phyloP scores from a whole-genome alignment of 2,329 filamentous ascomycete species.

The Colletotrichum sp. region DNA sequence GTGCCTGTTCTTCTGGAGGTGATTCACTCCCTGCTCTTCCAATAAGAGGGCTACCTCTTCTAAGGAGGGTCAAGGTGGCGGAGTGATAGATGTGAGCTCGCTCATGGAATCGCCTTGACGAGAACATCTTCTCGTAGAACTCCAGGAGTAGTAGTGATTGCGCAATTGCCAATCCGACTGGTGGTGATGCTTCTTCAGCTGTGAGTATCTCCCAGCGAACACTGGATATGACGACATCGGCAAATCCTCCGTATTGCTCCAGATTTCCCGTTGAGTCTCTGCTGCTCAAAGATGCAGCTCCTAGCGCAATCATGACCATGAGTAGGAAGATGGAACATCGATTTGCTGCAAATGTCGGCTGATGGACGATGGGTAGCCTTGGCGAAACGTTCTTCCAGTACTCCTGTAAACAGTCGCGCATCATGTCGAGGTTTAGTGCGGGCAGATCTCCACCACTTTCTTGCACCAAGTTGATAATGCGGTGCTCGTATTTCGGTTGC shows the following conservation, averaged over 20 bases:
- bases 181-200: slow-evolving; percentile 80
- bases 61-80: slow-evolving; percentile 83
- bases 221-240: slow-evolving; percentile 69
- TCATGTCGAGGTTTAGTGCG: slow-evolving; percentile 75
- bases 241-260: slow-evolving; percentile 50
- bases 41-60: slow-evolving; percentile 84
- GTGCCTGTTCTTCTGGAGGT: slow-evolving; percentile 66
- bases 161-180: slow-evolving; percentile 87
- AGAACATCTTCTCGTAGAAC: slow-evolving; percentile 92
- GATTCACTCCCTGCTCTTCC: slow-evolving; percentile 81
- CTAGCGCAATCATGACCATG: slow-evolving; percentile 83
- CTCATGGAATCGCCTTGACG: slow-evolving; percentile 82
- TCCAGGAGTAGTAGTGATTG: slow-evolving; percentile 85
- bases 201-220: slow-evolving; percentile 86
- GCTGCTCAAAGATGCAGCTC: slow-evolving; percentile 79
- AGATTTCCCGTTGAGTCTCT: slow-evolving; percentile 59
- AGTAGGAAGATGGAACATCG: slow-evolving; percentile 80
- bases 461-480: slow-evolving; percentile 29
- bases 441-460: slow-evolving; percentile 48
- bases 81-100: slow-evolving; percentile 90
- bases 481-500: slow-evolving; percentile 42
- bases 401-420: slow-evolving; percentile 83
- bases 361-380: slow-evolving; percentile 86
- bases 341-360: slow-evolving; percentile 83
- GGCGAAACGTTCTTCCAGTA: slow-evolving; percentile 89